These are phyloP conservation scores for Debaryomyces subglobosus DNA, from an alignment of 1,139 yeast species.

Conservation along the genomic window DNA sequence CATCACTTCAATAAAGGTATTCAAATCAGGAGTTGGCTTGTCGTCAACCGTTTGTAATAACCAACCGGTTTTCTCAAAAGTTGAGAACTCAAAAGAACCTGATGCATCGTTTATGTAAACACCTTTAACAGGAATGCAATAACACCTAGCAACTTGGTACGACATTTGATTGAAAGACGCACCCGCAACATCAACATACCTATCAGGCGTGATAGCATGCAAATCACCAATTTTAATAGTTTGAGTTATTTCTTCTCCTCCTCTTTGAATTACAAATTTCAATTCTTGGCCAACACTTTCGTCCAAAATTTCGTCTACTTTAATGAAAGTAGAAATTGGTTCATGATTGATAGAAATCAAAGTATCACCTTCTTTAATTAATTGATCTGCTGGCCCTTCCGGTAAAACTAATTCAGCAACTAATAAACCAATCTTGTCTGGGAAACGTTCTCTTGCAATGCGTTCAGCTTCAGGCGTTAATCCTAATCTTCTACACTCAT, in stretches of 20 bases:
- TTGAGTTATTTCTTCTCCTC: conserved; percentile 61
- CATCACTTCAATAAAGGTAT: conserved; percentile 78
- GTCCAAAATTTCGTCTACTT: conserved; percentile 85
- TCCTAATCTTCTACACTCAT: conserved; percentile 88
- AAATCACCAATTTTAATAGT: conserved; percentile 68
- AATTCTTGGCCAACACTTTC: conserved; percentile 63
- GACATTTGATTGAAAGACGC: conserved; percentile 84
- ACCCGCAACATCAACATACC: conserved; percentile 83
- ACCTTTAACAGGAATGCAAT: conserved; percentile 82
- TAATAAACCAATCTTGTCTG: conserved; percentile 76
- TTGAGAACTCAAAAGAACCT: conserved; percentile 72
- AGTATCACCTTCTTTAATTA: conserved; percentile 84
- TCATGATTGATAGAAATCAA: conserved; percentile 72
- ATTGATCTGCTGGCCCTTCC: conserved; percentile 80
- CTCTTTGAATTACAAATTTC: conserved; percentile 67
- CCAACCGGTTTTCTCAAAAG: conserved; percentile 66
- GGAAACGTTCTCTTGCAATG: conserved; percentile 67
- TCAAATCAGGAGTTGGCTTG: conserved; percentile 69
- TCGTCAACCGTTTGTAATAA: conserved; percentile 78
- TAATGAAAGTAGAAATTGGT: conserved; percentile 68
- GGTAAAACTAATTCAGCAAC: conserved; percentile 86
- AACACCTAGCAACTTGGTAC: conserved; percentile 85
- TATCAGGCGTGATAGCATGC: conserved; percentile 79
- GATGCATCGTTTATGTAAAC: conserved; percentile 79
- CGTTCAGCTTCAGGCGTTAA: conserved; percentile 75